Base-by-base conservation (phyloP, 129 eudicot genomes). In the Flaveria sonorensis region DNA sequence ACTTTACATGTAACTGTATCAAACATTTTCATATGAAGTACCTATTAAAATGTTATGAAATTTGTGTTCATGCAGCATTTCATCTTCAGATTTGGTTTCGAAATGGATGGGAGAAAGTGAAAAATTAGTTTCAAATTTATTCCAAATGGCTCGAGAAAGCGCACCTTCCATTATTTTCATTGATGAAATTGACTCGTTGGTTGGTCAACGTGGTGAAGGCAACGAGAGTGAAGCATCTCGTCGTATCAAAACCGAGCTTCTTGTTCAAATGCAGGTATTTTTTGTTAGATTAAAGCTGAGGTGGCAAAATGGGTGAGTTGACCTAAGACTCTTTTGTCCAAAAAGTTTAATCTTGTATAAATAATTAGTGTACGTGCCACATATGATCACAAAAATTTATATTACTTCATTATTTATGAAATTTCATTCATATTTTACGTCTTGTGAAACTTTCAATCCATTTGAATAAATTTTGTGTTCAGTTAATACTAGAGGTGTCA, bases 91-190 rank as follows among this genome's bases (percentile, higher is more conserved):
- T 69, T 77, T 88, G 76, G 92, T 88, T 72, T 88, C 92, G 14
- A 88, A 88, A 75, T 88, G 92, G 92, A 88, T 88, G 92, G 92
- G 92, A 55, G 92, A 88, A 79, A 88, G 92, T 83, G 92, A 88
- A 73, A 88, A 88, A 74, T 78, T 88, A 68, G 92, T 88, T 6
- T 85, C 92, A 10, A 88, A 88, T 82, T 83, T 88, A 23, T 88
- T 88, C 46, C 86, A 88, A 73, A 88, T 88, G 92, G 92, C 92
- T 75, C 88, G 92, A 70, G 92, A 83, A 75, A 88, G 86, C 59
- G 87, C 89, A 26, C 92, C 92, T 40, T 88, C 92, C 15, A 88
- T 88, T 73, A 88, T 88, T 63, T 88, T 88, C 66, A 72, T 88
- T 76, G 92, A 88, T 79, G 92, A 88, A 81, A 88, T 88, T 63